Percentiles rank a stretch among this genome's conserved stretches.
Evolutionary conservation across 192 early-diverging fungal species (phyloP).

Genomic region (Coemansia sp.): DNA sequence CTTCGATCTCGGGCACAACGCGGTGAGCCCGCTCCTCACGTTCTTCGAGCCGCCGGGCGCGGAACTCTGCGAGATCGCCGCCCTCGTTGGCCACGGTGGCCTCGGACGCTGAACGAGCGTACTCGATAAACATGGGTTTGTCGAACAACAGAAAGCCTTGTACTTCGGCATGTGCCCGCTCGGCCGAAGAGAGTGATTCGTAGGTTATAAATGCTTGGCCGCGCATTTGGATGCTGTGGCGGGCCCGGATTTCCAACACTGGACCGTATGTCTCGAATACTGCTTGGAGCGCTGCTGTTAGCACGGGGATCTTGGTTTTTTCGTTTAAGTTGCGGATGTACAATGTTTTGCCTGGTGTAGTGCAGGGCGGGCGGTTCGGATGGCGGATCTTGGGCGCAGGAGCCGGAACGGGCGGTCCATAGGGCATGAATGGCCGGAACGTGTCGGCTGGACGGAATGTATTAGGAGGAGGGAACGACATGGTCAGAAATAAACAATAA

Average conservation of each 20-base stretch:
- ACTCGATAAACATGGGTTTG: constrained; percentile 70
- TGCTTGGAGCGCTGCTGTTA: constrained; percentile 71
- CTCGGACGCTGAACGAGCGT: constrained; percentile 31
- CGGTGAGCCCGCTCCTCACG: constrained; percentile 19
- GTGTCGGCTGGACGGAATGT: background rate
- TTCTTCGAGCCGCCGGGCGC: constrained; percentile 18
- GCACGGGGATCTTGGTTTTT: constrained; percentile 65
- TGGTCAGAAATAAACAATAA: background rate
- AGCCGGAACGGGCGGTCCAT: constrained; percentile 8
- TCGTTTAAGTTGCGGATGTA: constrained; percentile 85
- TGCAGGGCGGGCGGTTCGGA: constrained; percentile 64
- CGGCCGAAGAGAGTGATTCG: constrained; percentile 62
- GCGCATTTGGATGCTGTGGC: constrained; percentile 76
- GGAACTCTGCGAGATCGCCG: constrained; percentile 51
- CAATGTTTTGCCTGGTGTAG: constrained; percentile 66
- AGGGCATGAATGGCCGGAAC: background rate
- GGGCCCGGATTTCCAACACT: constrained; percentile 78
- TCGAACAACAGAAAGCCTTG: constrained; percentile 82
- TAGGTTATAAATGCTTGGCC: constrained; percentile 96
- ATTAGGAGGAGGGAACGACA: constrained; percentile 3
- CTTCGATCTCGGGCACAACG: constrained; percentile 68
- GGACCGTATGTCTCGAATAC: constrained; percentile 85
- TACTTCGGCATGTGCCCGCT: constrained; percentile 76
- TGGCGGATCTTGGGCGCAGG: constrained; percentile 40
- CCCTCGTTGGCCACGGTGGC: constrained; percentile 62